phyloP scores from a whole-genome alignment of 1,284 basidiomycete species.

The Vanrija pseudolonga region DNA sequence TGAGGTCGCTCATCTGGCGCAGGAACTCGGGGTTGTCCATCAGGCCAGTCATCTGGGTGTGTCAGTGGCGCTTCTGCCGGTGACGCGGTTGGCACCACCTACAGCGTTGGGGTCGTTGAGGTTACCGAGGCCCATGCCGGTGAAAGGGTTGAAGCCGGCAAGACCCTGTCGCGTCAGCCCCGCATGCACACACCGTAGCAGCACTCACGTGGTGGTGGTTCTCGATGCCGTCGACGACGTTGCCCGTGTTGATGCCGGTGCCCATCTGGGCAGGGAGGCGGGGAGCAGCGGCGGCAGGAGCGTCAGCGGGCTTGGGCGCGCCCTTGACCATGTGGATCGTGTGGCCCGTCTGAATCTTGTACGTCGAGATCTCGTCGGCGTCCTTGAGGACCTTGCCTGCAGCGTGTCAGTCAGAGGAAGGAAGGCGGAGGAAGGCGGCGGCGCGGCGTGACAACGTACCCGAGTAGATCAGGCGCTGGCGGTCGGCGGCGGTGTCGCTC shows the following conservation, averaged over 20 bases:
- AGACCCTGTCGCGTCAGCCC: conserved; percentile 31
- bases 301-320: conserved; percentile 56
- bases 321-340: conserved; percentile 94
- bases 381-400: conserved; percentile 60
- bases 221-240: conserved; percentile 57
- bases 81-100: conserved; percentile 22
- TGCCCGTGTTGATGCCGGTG: conserved; percentile 64
- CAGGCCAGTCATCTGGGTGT: conserved; percentile 68
- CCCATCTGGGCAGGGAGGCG: conserved; percentile 72
- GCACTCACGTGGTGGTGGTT: conserved; percentile 40
- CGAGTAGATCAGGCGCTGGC: conserved; percentile 82
- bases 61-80: neutral
- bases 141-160: conserved; percentile 76
- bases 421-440: neutral
- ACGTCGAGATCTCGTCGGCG: conserved; percentile 71
- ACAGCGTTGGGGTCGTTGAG: conserved; percentile 86
- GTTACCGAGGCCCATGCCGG: conserved; percentile 73
- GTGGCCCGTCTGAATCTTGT: conserved; percentile 73
- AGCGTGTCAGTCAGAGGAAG: conserved; percentile 1
- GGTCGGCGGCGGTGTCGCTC: conserved; percentile 76
- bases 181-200: neutral
- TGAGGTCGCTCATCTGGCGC: conserved; percentile 57
- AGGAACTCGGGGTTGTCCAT: conserved; percentile 76
- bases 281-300: conserved; percentile 36
- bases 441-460: conserved; percentile 56